Percentiles rank a stretch among this genome's conserved stretches.
Conservation (phyloP, 2,329 filamentous ascomycete species). For the Alternaria infectoria region DNA sequence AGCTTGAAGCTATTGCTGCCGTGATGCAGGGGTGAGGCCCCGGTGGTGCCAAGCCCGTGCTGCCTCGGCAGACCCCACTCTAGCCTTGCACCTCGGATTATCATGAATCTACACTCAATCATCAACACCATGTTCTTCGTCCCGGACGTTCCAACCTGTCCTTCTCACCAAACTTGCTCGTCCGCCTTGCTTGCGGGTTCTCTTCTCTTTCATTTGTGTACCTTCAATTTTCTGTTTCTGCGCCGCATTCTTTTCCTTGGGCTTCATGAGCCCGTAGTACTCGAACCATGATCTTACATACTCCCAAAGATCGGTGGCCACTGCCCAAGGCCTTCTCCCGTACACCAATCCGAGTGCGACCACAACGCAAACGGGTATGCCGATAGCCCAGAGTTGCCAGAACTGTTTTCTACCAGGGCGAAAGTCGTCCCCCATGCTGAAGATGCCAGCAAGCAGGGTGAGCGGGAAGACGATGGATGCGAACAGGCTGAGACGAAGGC, state of each 20-base stretch:
- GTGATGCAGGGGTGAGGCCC: not conserved
- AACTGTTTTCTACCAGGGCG: slow-evolving; percentile 19
- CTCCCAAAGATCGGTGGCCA: not conserved
- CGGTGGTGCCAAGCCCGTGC: not conserved
- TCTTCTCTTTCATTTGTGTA: too few relatives aligned
- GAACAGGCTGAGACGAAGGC: slow-evolving; percentile 7
- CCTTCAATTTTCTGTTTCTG: not conserved
- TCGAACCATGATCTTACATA: not conserved
- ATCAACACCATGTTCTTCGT: not conserved
- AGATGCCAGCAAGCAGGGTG: slow-evolving; percentile 18
- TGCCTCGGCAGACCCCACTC: not conserved
- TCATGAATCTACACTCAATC: not conserved
- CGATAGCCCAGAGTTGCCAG: slow-evolving; percentile 32
- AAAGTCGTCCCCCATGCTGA: slow-evolving; percentile 16
- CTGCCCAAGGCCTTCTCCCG: not conserved
- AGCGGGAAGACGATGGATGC: slow-evolving; percentile 3
- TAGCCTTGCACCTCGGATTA: not conserved
- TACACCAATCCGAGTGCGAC: slow-evolving; percentile 2
- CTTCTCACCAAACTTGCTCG: not conserved
- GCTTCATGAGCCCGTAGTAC: not conserved
- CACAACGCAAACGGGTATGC: slow-evolving; percentile 12
- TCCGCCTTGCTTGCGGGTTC: too few relatives aligned
- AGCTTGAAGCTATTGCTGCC: slow-evolving; percentile 17
- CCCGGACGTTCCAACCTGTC: too few relatives aligned
- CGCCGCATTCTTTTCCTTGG: not conserved